A percentile compares a stretch with the other conserved stretches of the same genome.
phyloP scores from a whole-genome alignment of 306 rosid species.

The Phaseolus lunatus region DNA sequence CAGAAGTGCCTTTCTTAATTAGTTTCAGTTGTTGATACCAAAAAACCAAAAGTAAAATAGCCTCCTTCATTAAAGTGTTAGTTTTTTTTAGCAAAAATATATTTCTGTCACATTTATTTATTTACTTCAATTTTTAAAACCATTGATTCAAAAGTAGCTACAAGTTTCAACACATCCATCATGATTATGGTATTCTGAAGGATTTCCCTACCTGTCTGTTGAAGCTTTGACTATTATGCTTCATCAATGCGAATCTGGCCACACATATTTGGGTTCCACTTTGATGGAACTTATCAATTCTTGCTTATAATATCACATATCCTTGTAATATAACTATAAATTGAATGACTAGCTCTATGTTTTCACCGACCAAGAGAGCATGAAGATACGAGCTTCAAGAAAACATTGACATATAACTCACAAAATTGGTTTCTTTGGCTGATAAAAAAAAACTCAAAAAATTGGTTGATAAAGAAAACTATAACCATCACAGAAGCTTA shows the following conservation, averaged over 20 bases:
- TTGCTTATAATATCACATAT: neutral
- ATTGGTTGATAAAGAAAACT: neutral
- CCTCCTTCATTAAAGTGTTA: too few species aligned
- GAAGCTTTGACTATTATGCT: neutral
- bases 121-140: neutral
- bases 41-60: too few species aligned
- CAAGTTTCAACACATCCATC: neutral
- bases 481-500: neutral
- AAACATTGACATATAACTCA: neutral
- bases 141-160: neutral
- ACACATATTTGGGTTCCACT: neutral
- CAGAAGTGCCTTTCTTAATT: too few species aligned
- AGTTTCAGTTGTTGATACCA: too few species aligned
- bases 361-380: neutral
- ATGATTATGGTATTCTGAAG: constrained; percentile 9
- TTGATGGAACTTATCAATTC: neutral
- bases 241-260: neutral
- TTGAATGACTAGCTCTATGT: neutral
- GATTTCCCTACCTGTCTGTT: neutral
- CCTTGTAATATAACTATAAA: neutral
- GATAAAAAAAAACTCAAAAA: too few species aligned
- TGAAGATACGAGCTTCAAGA: neutral
- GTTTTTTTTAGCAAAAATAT: neutral
- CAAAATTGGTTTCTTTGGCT: too few species aligned
- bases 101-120: neutral